Percentiles rank a stretch among this genome's conserved stretches.
Evolutionary conservation across 192 early-diverging fungal species (phyloP).

Genomic region (Coemansia sp.): DNA sequence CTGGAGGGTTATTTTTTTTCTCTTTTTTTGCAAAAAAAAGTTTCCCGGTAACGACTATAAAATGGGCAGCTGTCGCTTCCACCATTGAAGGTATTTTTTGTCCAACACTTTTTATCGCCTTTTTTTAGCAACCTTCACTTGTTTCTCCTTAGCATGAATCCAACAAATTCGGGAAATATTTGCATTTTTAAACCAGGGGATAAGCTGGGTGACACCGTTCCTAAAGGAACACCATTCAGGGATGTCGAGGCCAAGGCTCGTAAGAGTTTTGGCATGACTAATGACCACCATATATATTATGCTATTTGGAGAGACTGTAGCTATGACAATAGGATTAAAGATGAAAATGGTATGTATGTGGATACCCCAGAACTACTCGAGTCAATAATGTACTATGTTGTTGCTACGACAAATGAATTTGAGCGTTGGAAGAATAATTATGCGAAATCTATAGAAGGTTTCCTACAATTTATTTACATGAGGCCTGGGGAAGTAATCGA

Average conservation of each 20-base stretch:
- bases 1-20: not conserved
- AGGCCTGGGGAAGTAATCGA: no score
- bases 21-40: not conserved
- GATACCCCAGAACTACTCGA: not conserved
- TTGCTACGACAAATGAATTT: not conserved
- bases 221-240: not conserved
- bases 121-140: not conserved
- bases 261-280: not conserved
- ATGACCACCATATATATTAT: not conserved
- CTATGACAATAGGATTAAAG: not conserved
- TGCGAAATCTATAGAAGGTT: no score
- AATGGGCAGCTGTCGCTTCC: not conserved
- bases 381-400: not conserved
- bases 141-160: not conserved
- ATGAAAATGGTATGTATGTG: not conserved
- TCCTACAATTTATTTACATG: no score
- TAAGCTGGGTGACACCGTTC: no score
- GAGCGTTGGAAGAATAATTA: not conserved
- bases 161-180: not conserved
- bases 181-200: not conserved
- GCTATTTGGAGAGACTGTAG: not conserved
- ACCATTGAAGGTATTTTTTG: not conserved
- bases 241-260: not conserved
- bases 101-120: not conserved
- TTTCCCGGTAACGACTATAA: not conserved